Evolutionary conservation across 768 basidiomycete species (phyloP).

Genomic region (Psilocybe tampanensis): DNA sequence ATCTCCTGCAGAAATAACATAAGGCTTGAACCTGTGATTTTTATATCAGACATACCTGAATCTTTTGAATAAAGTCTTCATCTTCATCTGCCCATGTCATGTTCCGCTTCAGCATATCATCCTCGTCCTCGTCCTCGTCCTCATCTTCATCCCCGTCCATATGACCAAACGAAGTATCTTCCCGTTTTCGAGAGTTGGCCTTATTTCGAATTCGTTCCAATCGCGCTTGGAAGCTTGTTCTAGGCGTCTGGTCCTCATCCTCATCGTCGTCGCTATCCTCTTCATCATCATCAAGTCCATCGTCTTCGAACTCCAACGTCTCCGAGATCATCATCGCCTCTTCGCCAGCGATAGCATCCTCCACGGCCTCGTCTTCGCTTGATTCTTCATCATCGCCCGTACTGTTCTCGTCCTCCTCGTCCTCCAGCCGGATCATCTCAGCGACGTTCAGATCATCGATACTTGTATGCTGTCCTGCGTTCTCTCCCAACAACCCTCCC

Average conservation of each 20-base stretch:
- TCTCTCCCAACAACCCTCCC: constrained; percentile 43
- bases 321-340: constrained; percentile 48
- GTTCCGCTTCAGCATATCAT: constrained; percentile 30
- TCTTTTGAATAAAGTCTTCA: constrained; percentile 55
- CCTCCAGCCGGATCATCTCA: constrained; percentile 49
- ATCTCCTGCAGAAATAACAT: constrained; percentile 44
- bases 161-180: constrained; percentile 22
- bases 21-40: neutral
- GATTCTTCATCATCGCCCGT: constrained; percentile 31
- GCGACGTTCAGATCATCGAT: constrained; percentile 70
- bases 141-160: constrained; percentile 26
- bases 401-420: constrained; percentile 39
- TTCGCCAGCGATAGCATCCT: constrained; percentile 44
- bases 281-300: constrained; percentile 28
- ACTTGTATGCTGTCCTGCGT: constrained; percentile 52
- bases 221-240: constrained; percentile 48
- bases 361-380: constrained; percentile 35
- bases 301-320: constrained; percentile 24
- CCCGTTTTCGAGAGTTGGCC: constrained; percentile 25
- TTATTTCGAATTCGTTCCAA: constrained; percentile 40
- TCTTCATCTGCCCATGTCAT: constrained; percentile 51
- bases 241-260: constrained; percentile 37
- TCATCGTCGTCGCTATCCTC: constrained; percentile 37
- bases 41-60: constrained; percentile 48
- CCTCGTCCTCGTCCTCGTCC: constrained; percentile 37